These are phyloP conservation scores for Cardamine resedifolia DNA, from an alignment of 345 rosid genomes.

Conservation along the genomic window DNA sequence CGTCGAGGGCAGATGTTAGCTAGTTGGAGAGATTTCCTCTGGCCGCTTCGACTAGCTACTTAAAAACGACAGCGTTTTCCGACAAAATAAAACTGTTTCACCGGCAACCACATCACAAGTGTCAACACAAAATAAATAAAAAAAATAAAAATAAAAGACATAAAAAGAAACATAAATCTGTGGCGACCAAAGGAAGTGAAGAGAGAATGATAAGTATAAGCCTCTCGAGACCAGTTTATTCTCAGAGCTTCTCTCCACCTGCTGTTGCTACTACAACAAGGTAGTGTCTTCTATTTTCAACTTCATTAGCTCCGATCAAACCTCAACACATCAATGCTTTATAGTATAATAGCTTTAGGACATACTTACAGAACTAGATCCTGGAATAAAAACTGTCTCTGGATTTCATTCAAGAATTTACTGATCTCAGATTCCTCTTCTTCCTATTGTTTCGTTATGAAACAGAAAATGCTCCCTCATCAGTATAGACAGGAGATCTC, in stretches of 20 bases:
- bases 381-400: background rate
- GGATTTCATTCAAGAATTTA: background rate
- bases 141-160: too few relatives aligned
- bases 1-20: too few relatives aligned
- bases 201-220: constrained; percentile 14
- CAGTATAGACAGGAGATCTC: constrained; percentile 16
- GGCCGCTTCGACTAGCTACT: too few relatives aligned
- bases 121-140: too few relatives aligned
- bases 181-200: background rate
- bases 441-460: background rate
- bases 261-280: constrained; percentile 6
- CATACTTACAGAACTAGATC: background rate
- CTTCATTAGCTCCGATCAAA: background rate
- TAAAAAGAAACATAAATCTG: background rate
- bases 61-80: too few relatives aligned
- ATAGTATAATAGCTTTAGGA: background rate
- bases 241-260: constrained; percentile 26
- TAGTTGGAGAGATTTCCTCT: too few relatives aligned
- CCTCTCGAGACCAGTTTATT: constrained; percentile 6
- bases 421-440: background rate
- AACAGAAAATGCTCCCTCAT: constrained; percentile 16
- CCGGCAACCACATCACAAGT: background rate
- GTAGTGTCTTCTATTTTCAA: background rate
- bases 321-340: background rate
- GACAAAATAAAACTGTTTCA: too few relatives aligned